phyloP scores from a whole-genome alignment of 177 flowering plant genomes.

The Telopea speciosissima region DNA sequence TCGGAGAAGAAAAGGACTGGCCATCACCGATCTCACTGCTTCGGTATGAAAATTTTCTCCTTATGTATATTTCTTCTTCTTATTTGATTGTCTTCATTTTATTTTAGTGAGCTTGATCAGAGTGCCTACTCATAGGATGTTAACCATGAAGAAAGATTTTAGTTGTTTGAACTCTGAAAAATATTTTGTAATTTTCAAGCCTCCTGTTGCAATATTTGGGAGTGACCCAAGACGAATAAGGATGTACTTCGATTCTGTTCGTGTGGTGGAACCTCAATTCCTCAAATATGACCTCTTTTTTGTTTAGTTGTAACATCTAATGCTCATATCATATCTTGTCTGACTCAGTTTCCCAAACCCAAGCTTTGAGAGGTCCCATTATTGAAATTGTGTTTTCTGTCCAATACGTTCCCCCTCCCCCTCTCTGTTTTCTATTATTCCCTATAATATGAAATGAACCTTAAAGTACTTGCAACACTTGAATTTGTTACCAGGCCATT shows the following conservation, averaged over 20 bases:
- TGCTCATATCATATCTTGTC: neutral
- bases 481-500: too few relatives aligned
- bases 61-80: neutral
- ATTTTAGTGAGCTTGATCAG: neutral
- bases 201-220: neutral
- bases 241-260: too few relatives aligned
- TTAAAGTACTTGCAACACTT: neutral
- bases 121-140: neutral
- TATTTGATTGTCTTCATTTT: neutral
- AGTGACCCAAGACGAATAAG: neutral
- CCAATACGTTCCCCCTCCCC: neutral
- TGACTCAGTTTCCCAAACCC: neutral
- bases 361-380: neutral
- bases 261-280: neutral
- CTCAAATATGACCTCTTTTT: neutral
- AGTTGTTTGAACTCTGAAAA: neutral
- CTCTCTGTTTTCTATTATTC: neutral
- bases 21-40: slow-evolving; percentile 65
- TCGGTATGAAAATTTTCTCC: slow-evolving; percentile 35
- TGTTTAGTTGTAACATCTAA: neutral
- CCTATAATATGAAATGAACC: neutral
- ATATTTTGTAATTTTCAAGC: neutral
- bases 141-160: neutral
- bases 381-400: neutral
- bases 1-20: slow-evolving; percentile 48